A percentile compares a stretch with the other conserved stretches of the same genome.
These are phyloP conservation scores for Prosopis cineraria DNA, from an alignment of 306 rosid genomes.

Conservation along the genomic window DNA sequence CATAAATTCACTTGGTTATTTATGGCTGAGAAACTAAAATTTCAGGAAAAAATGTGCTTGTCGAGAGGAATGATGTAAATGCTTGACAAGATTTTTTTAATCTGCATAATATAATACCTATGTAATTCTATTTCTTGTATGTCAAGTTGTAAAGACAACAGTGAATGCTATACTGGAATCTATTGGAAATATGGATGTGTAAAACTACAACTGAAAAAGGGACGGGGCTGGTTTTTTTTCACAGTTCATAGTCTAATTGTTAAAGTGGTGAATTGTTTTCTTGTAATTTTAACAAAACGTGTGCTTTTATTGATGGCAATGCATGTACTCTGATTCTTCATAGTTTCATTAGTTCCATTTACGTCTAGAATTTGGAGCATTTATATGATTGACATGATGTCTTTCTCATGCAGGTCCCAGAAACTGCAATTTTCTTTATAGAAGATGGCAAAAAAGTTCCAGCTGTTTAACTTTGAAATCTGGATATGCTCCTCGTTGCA, in stretches of 20 bases:
- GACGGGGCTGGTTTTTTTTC: neutral
- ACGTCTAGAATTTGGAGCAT: neutral
- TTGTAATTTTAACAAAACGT: neutral
- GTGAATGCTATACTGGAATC: neutral
- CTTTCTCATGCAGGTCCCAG: slow-evolving; percentile 71
- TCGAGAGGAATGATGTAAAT: slow-evolving; percentile 1
- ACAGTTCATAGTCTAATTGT: neutral
- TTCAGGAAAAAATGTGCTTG: neutral
- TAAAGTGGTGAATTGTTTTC: neutral
- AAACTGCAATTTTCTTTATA: slow-evolving; percentile 84
- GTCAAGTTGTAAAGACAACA: neutral
- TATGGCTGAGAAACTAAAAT: neutral
- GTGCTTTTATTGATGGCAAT: neutral
- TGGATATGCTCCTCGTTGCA: neutral
- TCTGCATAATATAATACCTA: neutral
- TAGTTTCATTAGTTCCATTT: neutral
- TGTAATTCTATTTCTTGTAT: slow-evolving; percentile 16
- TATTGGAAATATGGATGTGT: neutral
- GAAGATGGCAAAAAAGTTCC: slow-evolving; percentile 98
- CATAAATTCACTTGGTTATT: neutral
- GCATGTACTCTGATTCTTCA: slow-evolving; percentile 16
- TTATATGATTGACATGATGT: slow-evolving; percentile 6
- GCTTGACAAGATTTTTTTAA: neutral
- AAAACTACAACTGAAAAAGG: neutral
- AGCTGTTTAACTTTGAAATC: slow-evolving; percentile 62